Conservation (phyloP, 2,329 filamentous ascomycete species). For the Zymoseptoria ardabiliae region DNA sequence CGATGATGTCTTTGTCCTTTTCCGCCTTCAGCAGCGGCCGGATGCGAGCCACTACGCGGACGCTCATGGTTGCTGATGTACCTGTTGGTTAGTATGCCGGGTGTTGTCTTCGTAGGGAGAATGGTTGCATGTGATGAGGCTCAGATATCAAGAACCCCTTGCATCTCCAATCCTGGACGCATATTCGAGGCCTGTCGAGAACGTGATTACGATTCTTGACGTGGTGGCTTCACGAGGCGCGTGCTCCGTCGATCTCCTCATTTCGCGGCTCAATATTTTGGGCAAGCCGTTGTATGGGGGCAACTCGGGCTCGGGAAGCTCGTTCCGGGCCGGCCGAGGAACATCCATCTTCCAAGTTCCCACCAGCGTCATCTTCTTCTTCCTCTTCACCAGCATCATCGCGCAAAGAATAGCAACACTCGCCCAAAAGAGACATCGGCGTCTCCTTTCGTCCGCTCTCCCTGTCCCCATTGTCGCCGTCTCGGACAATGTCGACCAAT, state of each 20-base stretch:
- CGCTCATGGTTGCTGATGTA: constrained; percentile 38
- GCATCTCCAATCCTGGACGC: background rate
- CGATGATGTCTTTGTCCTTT: constrained; percentile 79
- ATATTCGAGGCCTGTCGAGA: background rate
- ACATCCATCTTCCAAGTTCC: background rate
- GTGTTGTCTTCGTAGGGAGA: constrained; percentile 3
- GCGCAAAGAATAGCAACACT: background rate
- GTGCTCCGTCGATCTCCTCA: background rate
- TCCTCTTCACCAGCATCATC: background rate
- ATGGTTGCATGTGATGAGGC: background rate
- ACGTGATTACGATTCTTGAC: background rate
- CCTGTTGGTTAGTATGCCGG: constrained; percentile 2
- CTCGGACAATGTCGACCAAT: background rate
- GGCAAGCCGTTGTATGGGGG: background rate
- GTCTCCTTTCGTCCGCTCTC: background rate
- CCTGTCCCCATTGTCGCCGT: constrained; percentile 6
- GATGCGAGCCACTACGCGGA: constrained; percentile 84
- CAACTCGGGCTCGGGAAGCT: background rate
- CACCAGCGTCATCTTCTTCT: background rate
- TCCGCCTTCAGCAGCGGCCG: constrained; percentile 82
- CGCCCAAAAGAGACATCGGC: background rate
- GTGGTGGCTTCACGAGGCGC: background rate
- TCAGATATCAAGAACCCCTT: constrained; percentile 1
- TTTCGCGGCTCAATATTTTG: background rate
- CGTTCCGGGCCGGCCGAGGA: background rate